Evolutionary conservation across 345 rosid species (phyloP).

Genomic region (Eucalyptus cloeziana): DNA sequence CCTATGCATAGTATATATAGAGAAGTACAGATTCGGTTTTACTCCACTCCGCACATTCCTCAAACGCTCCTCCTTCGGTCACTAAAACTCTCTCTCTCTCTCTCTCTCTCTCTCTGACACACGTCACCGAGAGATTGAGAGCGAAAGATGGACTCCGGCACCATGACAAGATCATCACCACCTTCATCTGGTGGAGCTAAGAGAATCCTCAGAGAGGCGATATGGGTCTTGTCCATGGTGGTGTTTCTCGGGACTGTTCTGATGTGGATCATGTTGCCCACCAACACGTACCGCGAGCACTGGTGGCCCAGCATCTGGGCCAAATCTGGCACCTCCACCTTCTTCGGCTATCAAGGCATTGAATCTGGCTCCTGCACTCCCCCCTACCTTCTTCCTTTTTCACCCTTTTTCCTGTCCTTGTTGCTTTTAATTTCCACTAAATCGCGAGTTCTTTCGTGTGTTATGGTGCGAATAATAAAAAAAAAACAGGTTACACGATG

Average conservation of each 20-base stretch:
- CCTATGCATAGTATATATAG: no score
- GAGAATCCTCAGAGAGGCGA: conserved; percentile 6
- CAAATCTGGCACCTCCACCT: conserved; percentile 24
- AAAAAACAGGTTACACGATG: conserved; percentile 25
- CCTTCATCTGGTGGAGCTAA: background rate
- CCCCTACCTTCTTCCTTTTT: background rate
- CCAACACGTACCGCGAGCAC: conserved; percentile 21
- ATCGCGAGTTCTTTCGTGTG: background rate
- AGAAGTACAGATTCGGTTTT: no score
- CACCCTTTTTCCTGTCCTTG: background rate
- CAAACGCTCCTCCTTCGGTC: background rate
- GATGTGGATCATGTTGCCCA: conserved; percentile 67
- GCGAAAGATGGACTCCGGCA: background rate
- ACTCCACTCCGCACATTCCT: background rate
- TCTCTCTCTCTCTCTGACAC: background rate
- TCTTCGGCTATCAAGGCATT: conserved; percentile 51
- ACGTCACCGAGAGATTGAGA: background rate
- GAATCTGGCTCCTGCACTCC: background rate
- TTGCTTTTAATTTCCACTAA: background rate
- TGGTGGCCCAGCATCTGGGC: conserved; percentile 30
- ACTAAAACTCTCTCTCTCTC: background rate
- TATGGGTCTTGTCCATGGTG: conserved; percentile 17
- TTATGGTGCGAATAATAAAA: background rate
- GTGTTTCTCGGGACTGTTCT: conserved; percentile 37
- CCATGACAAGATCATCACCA: background rate